Evolutionary conservation across 2,329 filamentous ascomycete species (phyloP), one percentile per base, ranked within the genome.

Genomic region (Colletotrichum sublineola): DNA sequence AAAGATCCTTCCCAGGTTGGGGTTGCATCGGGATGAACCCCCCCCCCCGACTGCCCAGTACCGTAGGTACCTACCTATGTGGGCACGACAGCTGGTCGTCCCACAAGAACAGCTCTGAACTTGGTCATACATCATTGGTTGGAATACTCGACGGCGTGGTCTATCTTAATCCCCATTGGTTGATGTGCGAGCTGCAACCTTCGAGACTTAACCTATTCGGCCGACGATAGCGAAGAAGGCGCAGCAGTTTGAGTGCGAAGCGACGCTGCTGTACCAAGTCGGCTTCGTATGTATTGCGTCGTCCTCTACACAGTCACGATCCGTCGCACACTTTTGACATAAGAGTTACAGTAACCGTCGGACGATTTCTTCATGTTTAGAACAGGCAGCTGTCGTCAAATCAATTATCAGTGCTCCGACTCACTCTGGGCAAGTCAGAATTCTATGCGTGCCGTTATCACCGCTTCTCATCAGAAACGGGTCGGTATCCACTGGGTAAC

Each of bases 131-230:
- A 48, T 48, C 18, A 73, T 73, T 73, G 70, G 70, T n/a, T 15
- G 36, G 12, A 61, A 64, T 73, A 65, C 70, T 70, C 24, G 36
- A 61, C 53, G 40, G 14, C 24, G 20, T 40, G 31, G 18, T 24
- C n/a, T 53, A 14, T 14, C 44, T 61, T 48, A 53, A n/a, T 20
- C 36, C 33, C 53, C 7, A 73, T 70, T 73, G 70, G 70, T 42
- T 31, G 12, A 9, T 40, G 64, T 56, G 70, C 70, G 70, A 73
- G 61, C 44, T 68, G 24, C 40, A 60, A 56, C 44, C 63, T 61
- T 61, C 38, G 40, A 70, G 46, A 48, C 53, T 65, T 48, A 24
- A 18, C 24, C 20, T n/a, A 55, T 56, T 64, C 62, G 62, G 53
- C 48, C n/a, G 38, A 31, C 15, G 46, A 20, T 15, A 42, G 46